Conservation (phyloP, 768 basidiomycete genomes). For the Chlorophyllum brunneum region DNA sequence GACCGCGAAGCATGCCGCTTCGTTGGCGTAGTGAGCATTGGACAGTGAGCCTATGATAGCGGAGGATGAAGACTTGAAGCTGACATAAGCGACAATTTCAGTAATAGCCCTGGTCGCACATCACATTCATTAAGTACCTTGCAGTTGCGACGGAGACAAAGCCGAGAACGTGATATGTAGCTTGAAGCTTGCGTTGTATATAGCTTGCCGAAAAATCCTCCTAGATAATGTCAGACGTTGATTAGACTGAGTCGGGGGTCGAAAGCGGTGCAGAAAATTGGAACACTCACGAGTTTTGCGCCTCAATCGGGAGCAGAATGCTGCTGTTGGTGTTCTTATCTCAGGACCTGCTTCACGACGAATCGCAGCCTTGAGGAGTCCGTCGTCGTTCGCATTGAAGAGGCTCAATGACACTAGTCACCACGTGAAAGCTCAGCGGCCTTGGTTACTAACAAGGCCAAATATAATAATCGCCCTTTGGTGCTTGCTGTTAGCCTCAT, state of each 20-base stretch:
- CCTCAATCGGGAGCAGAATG: no score
- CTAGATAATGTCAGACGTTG: no score
- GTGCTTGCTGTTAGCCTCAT: no score
- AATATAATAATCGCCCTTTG: neutral
- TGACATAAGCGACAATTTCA: constrained; percentile 11
- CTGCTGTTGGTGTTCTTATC: no score
- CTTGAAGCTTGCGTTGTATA: no score
- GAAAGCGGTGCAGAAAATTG: no score
- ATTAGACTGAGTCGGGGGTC: no score
- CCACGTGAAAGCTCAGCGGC: neutral
- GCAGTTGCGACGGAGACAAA: no score
- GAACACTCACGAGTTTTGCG: no score
- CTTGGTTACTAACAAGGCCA: neutral
- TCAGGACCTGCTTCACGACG: no score
- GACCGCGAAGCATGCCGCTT: constrained; percentile 63
- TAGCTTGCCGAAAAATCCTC: no score
- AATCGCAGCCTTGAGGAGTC: neutral
- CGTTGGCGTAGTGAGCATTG: constrained; percentile 14
- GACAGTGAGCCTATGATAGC: neutral
- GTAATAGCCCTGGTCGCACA: neutral
- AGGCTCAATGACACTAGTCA: neutral
- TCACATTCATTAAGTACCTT: neutral
- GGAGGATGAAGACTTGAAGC: constrained; percentile 6
- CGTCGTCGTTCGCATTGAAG: constrained; percentile 3
- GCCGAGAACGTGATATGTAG: no score